phyloP scores from a whole-genome alignment of 345 rosid genomes.

The Dovyalis caffra region DNA sequence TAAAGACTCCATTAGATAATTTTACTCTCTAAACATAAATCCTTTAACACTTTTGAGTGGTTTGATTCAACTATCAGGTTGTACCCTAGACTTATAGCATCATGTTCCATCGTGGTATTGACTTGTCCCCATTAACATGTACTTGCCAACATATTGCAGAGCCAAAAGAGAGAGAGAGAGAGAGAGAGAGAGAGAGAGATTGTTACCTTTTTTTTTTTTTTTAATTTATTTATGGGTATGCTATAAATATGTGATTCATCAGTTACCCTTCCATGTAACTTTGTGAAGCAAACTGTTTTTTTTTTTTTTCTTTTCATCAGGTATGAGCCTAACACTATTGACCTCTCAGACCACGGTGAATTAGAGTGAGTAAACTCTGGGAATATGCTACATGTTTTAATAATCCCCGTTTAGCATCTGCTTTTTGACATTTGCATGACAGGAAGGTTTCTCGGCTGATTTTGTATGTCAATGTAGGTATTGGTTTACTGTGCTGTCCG shows the following conservation, averaged over 20 bases:
- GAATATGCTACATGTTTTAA: conserved; percentile 5
- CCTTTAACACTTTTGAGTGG: conserved; percentile 4
- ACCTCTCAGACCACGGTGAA: conserved; percentile 77
- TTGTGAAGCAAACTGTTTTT: conserved; percentile 3
- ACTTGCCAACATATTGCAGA: not conserved
- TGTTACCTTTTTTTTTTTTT: not conserved
- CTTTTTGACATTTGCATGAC: not conserved
- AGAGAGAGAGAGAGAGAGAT: not conserved
- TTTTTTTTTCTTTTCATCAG: conserved; percentile 38
- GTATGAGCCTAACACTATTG: conserved; percentile 96
- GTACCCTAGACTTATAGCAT: not conserved
- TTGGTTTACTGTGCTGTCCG: conserved; percentile 96
- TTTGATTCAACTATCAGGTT: not conserved
- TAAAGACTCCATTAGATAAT: not conserved
- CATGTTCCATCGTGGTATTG: not conserved
- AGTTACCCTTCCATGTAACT: not conserved
- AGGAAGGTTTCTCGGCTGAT: conserved; percentile 11
- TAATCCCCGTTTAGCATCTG: not conserved
- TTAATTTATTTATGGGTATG: not conserved
- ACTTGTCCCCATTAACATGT: not conserved
- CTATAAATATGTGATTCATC: not conserved
- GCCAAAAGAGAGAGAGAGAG: too few relatives aligned
- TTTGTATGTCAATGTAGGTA: conserved; percentile 50
- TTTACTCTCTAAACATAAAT: not conserved
- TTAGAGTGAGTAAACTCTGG: conserved; percentile 72